Evolutionary conservation across 164 flowering plant genomes (phyloP), one percentile per base, ranked within the genome.

Genomic region (Magnolia officinalis): DNA sequence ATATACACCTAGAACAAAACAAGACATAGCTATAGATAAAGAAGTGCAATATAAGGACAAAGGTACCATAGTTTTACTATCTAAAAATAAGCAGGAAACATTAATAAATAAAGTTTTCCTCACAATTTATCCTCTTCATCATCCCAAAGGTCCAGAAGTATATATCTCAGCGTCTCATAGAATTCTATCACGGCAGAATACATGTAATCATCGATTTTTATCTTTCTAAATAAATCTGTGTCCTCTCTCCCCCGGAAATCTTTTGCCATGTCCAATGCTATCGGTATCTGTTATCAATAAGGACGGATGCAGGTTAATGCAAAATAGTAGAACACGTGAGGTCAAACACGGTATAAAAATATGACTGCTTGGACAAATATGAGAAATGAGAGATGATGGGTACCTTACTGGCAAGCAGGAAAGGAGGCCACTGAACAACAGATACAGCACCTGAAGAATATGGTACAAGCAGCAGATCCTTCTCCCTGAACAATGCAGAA

Each of bases 221-320:
- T 92, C 89, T 89, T 96, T 82, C 78, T 90, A 83, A 88, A 91
- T 66, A 96, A 83, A 9, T 91, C 97, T 19, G 75, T 86, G 81
- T 92, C 98, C 16, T 88, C 90, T 78, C 82, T 90, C 63, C 87
- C 88, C 82, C 84, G 92, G 72, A 90, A 88, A 85, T 92, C 96
- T 81, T 93, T 94, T 70, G 99, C 99, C 98, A 96, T 96, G 83
- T 94, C 98, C 78, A 96, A 72, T 72, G 98, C 99, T 79, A 92
- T 89, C 19, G 99, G 99, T 85, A 96, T 96, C 99, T 96, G 50
- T 31, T 8, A 76, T 66, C 65, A 69, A 59, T 65, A 7, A 67
- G 19, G 7, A 77, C 55, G 75, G 52, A 77, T 50, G 6, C 65
- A 72, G 55, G 52, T 37, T 6, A 61, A 13, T 61, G 16, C 23